Evolutionary conservation across 306 rosid genomes (phyloP), one percentile per base, ranked within the genome.

Genomic region (Trifolium fragiferum): DNA sequence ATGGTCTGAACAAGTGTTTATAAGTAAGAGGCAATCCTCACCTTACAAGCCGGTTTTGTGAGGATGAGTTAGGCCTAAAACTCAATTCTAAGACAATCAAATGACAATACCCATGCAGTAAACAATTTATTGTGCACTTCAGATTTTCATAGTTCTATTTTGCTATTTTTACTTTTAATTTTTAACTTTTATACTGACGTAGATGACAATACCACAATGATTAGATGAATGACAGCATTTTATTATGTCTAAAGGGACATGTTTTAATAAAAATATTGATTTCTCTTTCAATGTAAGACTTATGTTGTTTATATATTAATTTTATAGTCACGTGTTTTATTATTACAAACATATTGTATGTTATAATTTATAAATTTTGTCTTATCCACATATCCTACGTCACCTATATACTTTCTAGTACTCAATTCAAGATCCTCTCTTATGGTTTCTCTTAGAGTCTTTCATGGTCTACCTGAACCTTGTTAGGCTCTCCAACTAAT

Each of bases 391-490:
- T 55, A 10, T 21, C 62, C 62, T 4, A 55, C 23, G 63, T 57
- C 63, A 2, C 20, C n/a, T 60, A 30, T 9, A 32, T 62, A 16
- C 67, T 62, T 62, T 62, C 23, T 62, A 62, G 67, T 20, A 62
- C n/a, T 62, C 44, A 62, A 33, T 10, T 62, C 43, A 62, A 62
- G 6, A 33, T 33, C 46, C 23, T 62, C 15, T 33, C 33, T 33
- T 4, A 62, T 32, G 67, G 44, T 61, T 62, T 62, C 67, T 43
- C 67, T 62, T 32, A 4, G 65, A 58, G 44, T 61, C 5, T 30
- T 61, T 61, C 21, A n/a, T 35, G 44, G 46, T 62, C 68, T 62
- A 62, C 44, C 46, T 62, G 27, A 62, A 62, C 46, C 23, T n/a
- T 33, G 15, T 62, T 62, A 62, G 25, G 68, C 25, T 62, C 68